Conservation (phyloP, 345 rosid genomes). For the Eucalyptus pumila region DNA sequence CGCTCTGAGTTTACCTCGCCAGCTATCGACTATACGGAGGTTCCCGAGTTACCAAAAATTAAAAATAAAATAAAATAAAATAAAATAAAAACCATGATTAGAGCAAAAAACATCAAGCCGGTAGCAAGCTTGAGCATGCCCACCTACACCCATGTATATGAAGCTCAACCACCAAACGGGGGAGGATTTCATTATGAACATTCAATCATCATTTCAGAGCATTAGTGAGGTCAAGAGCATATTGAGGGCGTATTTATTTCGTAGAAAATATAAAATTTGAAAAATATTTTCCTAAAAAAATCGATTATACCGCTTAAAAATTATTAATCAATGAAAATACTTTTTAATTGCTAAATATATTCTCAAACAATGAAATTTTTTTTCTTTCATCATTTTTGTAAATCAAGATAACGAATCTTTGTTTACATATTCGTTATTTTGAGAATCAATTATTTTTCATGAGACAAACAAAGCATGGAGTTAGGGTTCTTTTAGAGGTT, state of each 20-base stretch:
- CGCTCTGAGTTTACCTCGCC: too few species aligned
- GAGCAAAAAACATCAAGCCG: not conserved
- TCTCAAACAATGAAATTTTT: rapidly evolving
- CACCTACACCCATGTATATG: not conserved
- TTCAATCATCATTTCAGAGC: not conserved
- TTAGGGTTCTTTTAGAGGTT: not conserved
- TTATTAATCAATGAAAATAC: not conserved
- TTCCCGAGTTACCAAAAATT: too few species aligned
- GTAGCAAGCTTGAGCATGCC: not conserved
- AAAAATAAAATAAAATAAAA: too few species aligned
- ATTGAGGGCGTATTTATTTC: too few species aligned
- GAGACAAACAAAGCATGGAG: not conserved
- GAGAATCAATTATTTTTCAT: not conserved
- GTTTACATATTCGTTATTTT: not conserved
- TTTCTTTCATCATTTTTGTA: not conserved
- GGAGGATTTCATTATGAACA: not conserved
- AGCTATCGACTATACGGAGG: too few species aligned
- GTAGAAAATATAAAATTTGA: not conserved
- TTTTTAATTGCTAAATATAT: not conserved
- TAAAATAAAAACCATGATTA: not conserved
- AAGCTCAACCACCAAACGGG: not conserved
- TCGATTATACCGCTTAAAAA: not conserved
- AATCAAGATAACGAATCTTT: too few species aligned
- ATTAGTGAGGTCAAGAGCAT: too few species aligned
- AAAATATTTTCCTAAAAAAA: not conserved